Percentiles rank a stretch among this genome's conserved stretches.
Evolutionary conservation across 805 yeast species (phyloP).

Genomic region (Monosporozyma servazzii): DNA sequence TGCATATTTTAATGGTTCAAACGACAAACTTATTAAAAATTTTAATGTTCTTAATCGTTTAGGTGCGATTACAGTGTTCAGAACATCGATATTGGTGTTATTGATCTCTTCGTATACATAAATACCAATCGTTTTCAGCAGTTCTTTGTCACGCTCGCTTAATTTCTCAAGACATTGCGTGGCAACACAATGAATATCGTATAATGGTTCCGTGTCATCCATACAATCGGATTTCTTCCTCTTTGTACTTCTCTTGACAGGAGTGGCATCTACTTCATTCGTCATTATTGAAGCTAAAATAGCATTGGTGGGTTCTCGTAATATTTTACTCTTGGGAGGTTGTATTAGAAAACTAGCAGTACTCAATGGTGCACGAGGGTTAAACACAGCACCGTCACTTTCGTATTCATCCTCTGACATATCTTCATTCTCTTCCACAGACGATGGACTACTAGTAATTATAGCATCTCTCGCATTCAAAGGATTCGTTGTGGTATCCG

Average conservation of each 20-base stretch:
- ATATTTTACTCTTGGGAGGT: neutral
- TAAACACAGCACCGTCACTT: no score
- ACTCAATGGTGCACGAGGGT: no score
- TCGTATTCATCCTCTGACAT: no score
- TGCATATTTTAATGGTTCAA: conserved; percentile 39
- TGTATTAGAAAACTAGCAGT: no score
- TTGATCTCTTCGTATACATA: conserved; percentile 33
- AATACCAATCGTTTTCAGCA: conserved; percentile 49
- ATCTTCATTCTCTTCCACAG: neutral
- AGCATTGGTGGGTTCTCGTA: neutral
- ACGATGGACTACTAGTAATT: neutral
- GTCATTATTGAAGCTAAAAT: neutral
- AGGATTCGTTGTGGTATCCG: neutral
- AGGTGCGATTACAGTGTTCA: conserved; percentile 61
- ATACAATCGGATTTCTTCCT: neutral
- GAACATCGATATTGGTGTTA: conserved; percentile 18
- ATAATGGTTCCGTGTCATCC: conserved; percentile 7
- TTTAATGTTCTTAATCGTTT: conserved; percentile 75
- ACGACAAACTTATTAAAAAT: conserved; percentile 62
- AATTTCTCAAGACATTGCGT: conserved; percentile 50
- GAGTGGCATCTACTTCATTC: neutral
- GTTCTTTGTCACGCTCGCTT: conserved; percentile 34
- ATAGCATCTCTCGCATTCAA: neutral
- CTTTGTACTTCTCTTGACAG: neutral
- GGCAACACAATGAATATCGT: conserved; percentile 41